Evolutionary conservation across 2,329 filamentous ascomycete genomes (phyloP).

Genomic region (Alternaria sp.): DNA sequence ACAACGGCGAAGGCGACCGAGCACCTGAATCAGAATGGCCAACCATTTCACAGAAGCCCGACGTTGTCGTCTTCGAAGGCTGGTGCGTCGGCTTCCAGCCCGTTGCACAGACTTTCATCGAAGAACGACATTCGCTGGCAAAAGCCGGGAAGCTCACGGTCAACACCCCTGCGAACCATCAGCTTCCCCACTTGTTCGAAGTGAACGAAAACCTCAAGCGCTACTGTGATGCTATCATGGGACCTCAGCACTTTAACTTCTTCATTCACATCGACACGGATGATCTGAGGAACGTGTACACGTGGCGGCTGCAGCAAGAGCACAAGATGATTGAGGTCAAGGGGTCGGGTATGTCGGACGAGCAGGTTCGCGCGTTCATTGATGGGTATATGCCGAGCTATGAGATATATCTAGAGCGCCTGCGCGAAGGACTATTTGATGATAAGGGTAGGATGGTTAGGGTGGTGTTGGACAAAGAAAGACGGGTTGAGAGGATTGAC

Average conservation of each 20-base stretch:
- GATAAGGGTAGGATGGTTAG: constrained; percentile 57
- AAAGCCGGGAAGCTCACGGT: constrained; percentile 52
- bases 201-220: constrained; percentile 64
- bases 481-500: constrained; percentile 51
- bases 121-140: constrained; percentile 62
- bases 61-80: constrained; percentile 82
- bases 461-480: constrained; percentile 57
- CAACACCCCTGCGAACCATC: constrained; percentile 60
- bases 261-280: constrained; percentile 76
- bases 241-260: constrained; percentile 57
- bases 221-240: constrained; percentile 58
- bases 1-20: constrained; percentile 77
- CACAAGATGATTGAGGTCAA: constrained; percentile 68
- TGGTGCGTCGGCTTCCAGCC: constrained; percentile 88
- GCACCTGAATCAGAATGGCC: constrained; percentile 68
- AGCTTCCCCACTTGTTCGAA: constrained; percentile 62
- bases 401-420: constrained; percentile 59
- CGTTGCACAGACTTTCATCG: constrained; percentile 61
- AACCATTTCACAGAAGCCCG: constrained; percentile 60
- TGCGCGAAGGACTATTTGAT: constrained; percentile 58
- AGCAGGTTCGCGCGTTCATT: constrained; percentile 78
- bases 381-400: constrained; percentile 65
- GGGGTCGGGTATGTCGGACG: constrained; percentile 81
- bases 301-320: constrained; percentile 85
- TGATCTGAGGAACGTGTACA: constrained; percentile 77